Conservation (phyloP, 805 yeast genomes). For the Lipomyces sp. region DNA sequence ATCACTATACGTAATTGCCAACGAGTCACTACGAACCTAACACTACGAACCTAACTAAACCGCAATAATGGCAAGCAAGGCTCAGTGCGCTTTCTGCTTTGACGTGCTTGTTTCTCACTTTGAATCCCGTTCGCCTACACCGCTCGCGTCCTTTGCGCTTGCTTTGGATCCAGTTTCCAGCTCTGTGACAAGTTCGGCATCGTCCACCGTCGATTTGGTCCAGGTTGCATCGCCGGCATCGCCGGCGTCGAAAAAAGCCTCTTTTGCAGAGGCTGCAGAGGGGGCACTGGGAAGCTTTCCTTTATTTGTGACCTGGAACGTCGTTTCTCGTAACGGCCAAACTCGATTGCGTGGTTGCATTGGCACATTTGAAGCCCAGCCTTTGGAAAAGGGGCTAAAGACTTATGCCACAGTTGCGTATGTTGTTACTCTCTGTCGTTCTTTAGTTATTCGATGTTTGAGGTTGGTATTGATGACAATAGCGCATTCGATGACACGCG, state of each 20-base stretch:
- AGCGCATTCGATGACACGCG: conserved; percentile 75
- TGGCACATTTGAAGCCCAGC: conserved; percentile 70
- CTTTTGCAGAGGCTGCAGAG: no score
- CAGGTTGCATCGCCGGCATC: no score
- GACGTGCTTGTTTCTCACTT: conserved; percentile 26
- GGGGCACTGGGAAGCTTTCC: conserved; percentile 50
- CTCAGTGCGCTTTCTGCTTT: conserved; percentile 31
- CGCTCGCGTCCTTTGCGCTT: conserved; percentile 19
- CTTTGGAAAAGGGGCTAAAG: conserved; percentile 55
- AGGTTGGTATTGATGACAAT: conserved; percentile 7
- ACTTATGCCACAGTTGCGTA: conserved; percentile 58
- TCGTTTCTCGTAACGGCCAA: conserved; percentile 26
- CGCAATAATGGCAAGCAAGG: conserved; percentile 27
- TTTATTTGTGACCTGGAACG: conserved; percentile 84
- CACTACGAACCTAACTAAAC: no score
- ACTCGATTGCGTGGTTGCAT: conserved; percentile 78
- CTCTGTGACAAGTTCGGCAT: conserved; percentile 2
- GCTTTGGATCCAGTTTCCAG: conserved; percentile 1
- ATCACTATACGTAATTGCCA: no score
- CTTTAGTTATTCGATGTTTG: no score
- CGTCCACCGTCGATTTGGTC: conserved; percentile 2
- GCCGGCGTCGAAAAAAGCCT: no score
- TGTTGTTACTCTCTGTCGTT: conserved; percentile 13
- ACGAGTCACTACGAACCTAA: no score
- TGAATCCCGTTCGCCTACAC: conserved; percentile 11